Evolutionary conservation across 1,284 basidiomycete species (phyloP).

Genomic region (Malassezia furfur): DNA sequence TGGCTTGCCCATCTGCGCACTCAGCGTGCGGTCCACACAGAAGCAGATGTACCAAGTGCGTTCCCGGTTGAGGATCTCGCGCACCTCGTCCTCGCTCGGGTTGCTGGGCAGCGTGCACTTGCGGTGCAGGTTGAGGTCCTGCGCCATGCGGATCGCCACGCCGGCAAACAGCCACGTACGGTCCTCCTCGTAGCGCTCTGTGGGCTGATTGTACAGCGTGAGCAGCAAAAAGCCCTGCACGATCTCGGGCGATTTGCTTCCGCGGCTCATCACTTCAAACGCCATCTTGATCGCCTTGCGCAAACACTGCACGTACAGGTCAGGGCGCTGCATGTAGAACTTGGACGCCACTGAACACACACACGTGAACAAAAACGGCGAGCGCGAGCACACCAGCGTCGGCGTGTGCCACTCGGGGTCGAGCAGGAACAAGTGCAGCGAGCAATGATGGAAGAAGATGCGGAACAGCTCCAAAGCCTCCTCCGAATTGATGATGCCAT

Average conservation of each 20-base stretch:
- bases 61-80: slow-evolving; percentile 85
- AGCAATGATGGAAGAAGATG: slow-evolving; percentile 61
- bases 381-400: slow-evolving; percentile 41
- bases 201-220: slow-evolving; percentile 48
- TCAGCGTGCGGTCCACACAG: slow-evolving; percentile 67
- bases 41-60: slow-evolving; percentile 89
- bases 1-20: slow-evolving; percentile 86
- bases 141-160: slow-evolving; percentile 69
- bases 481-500: slow-evolving; percentile 65
- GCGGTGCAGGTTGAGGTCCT: slow-evolving; percentile 86
- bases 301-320: slow-evolving; percentile 69
- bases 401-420: slow-evolving; percentile 48
- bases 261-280: slow-evolving; percentile 56
- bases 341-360: slow-evolving; percentile 87
- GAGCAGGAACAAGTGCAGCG: slow-evolving; percentile 33
- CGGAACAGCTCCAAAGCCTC: slow-evolving; percentile 81
- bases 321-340: slow-evolving; percentile 73
- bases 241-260: slow-evolving; percentile 84
- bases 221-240: slow-evolving; percentile 49
- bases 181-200: slow-evolving; percentile 73
- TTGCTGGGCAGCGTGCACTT: slow-evolving; percentile 59
- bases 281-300: slow-evolving; percentile 82
- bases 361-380: slow-evolving; percentile 45
- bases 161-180: slow-evolving; percentile 65
- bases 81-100: slow-evolving; percentile 55